A percentile compares a stretch with the other conserved stretches of the same genome.
phyloP scores from a whole-genome alignment of 2,329 filamentous ascomycete species.

The Incumbomyces lentus region DNA sequence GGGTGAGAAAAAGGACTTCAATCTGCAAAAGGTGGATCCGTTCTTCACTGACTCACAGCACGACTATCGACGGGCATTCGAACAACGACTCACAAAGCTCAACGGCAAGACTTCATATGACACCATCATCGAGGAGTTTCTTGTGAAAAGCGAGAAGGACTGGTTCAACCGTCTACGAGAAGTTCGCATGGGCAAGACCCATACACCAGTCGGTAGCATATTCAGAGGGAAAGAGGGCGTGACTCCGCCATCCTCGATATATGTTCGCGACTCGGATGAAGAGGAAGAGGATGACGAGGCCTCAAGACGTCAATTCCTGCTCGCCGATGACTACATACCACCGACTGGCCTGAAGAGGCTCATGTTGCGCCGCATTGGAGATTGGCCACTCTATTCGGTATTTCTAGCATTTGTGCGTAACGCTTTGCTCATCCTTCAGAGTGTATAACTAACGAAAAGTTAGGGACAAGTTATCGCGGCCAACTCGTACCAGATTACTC shows the following conservation, averaged over 20 bases:
- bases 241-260: slow-evolving; percentile 22
- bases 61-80: slow-evolving; percentile 43
- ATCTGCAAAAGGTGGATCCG: slow-evolving; percentile 47
- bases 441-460: neutral
- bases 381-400: slow-evolving; percentile 46
- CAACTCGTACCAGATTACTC: slow-evolving; percentile 49
- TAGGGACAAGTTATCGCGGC: slow-evolving; percentile 43
- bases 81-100: slow-evolving; percentile 38
- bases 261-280: slow-evolving; percentile 23
- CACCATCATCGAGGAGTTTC: slow-evolving; percentile 46
- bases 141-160: slow-evolving; percentile 47
- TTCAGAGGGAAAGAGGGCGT: slow-evolving; percentile 14
- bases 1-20: slow-evolving; percentile 51
- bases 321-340: slow-evolving; percentile 37
- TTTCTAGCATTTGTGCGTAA: slow-evolving; percentile 34
- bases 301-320: slow-evolving; percentile 32
- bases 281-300: slow-evolving; percentile 26
- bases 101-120: slow-evolving; percentile 40
- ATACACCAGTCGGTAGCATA: slow-evolving; percentile 20
- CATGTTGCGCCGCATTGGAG: slow-evolving; percentile 38
- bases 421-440: neutral
- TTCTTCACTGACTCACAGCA: slow-evolving; percentile 48
- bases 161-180: slow-evolving; percentile 35
- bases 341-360: slow-evolving; percentile 37
- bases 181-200: slow-evolving; percentile 18